Percentiles rank a stretch among this genome's conserved stretches.
These are phyloP conservation scores for Coemansia sp. DNA, from an alignment of 192 early-diverging fungal genomes.

Conservation along the genomic window DNA sequence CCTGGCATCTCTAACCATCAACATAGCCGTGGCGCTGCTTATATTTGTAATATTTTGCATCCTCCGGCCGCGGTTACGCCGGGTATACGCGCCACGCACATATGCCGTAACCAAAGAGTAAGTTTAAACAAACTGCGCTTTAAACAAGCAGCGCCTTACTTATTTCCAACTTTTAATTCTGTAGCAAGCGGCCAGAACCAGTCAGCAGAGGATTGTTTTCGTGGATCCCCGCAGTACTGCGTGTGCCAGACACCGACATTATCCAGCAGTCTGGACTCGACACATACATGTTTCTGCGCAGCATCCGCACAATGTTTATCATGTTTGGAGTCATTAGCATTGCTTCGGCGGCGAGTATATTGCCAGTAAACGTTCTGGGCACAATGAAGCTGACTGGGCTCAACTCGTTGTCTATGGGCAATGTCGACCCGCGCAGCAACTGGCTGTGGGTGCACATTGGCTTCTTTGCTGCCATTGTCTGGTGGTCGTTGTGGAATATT, in stretches of 20 bases:
- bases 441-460: slow-evolving; percentile 74
- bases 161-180: neutral
- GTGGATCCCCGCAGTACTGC: slow-evolving; percentile 64
- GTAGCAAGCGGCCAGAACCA: slow-evolving; percentile 55
- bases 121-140: neutral
- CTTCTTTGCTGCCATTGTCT: slow-evolving; percentile 33
- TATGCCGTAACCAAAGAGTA: slow-evolving; percentile 59
- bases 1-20: slow-evolving; percentile 68
- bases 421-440: slow-evolving; percentile 55
- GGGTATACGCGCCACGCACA: slow-evolving; percentile 72
- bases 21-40: slow-evolving; percentile 54
- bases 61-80: slow-evolving; percentile 61
- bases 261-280: slow-evolving; percentile 66
- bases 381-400: slow-evolving; percentile 56
- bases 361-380: slow-evolving; percentile 71
- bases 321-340: slow-evolving; percentile 63
- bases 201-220: slow-evolving; percentile 55
- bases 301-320: slow-evolving; percentile 64
- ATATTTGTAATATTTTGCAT: slow-evolving; percentile 65
- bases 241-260: slow-evolving; percentile 56
- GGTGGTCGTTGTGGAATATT: slow-evolving; percentile 50
- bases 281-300: slow-evolving; percentile 76
- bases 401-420: slow-evolving; percentile 66
- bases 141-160: neutral
- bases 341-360: slow-evolving; percentile 58